phyloP scores from a whole-genome alignment of 176 grass and related monocot genomes.

The Zoysia pacifica region DNA sequence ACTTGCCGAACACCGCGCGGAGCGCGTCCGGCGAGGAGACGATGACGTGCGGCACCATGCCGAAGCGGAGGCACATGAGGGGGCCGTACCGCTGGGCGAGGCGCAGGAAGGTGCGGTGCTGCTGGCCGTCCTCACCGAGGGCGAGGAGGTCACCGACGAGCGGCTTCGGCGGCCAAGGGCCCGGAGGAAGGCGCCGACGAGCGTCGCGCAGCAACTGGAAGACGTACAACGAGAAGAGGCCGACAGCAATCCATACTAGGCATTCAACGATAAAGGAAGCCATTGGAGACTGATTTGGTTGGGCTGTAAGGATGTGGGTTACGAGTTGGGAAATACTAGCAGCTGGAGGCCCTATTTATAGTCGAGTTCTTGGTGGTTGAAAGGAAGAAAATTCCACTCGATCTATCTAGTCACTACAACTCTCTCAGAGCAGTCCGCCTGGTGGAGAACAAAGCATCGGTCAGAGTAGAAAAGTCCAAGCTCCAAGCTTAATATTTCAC shows the following conservation, averaged over 20 bases:
- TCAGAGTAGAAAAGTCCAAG: too few species aligned
- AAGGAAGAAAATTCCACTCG: too few species aligned
- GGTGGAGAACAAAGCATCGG: too few species aligned
- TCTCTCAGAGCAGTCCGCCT: too few species aligned
- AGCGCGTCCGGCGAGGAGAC: neutral
- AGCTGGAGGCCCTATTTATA: neutral
- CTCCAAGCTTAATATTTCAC: too few species aligned
- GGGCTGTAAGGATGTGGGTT: too few species aligned
- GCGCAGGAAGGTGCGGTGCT: neutral
- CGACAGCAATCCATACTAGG: neutral
- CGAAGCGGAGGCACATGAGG: conserved; percentile 3
- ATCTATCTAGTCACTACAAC: too few species aligned
- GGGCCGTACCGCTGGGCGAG: conserved; percentile 2
- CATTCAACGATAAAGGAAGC: neutral
- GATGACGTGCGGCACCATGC: neutral
- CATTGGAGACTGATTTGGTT: neutral
- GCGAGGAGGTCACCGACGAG: conserved; percentile 16
- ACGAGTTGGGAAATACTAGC: neutral
- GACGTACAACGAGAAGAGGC: neutral
- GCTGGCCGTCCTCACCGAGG: neutral
- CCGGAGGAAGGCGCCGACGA: neutral
- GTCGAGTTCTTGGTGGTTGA: too few species aligned
- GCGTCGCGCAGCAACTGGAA: neutral
- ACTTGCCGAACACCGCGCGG: neutral
- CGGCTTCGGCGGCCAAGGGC: conserved; percentile 1